Base-by-base conservation (phyloP, 1,139 yeast genomes). In the Geotrichum carabidarum region DNA sequence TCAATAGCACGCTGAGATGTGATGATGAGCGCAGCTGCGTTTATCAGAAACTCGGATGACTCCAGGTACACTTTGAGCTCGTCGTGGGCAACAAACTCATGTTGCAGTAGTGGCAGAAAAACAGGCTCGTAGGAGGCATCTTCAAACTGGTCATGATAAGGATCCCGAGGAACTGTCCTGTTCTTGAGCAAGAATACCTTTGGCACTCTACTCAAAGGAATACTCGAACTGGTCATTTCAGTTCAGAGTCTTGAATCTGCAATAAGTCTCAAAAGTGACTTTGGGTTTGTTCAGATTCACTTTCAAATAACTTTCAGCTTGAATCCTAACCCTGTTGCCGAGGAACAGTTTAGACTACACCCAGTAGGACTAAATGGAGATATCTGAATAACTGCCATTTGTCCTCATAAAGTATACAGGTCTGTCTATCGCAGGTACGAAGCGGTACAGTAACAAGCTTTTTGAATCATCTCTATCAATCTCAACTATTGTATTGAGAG, bases 1-100 rank as follows among this genome's bases (percentile, higher is more conserved):
- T 91, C 97, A 0, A 91, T 95, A 0, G 97, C 95, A 61, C 98
- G 71, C 67, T 91, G 97, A 2, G 95, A 86, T 0, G 98, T 90
- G n/a, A 93, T 82, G 9, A 93, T 84, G 44, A 88, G 70, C 0
- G 81, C 79, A 54, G 76, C 74, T 50, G 77, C 62, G 3, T 62
- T 42, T 8, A 78, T 58, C 37, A 37, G 35, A 60, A 82, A 83
- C 27, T 71, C 74, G 0, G 65, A 61, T 1, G 80, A 72, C 6
- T 63, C 64, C 8, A 87, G 69, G 57, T 75, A 76, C 0, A 61
- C 60, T 1, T 74, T 65, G 2, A 85, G 76, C 14, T 69, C 74
- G 0, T 66, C 61, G 14, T 79, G 76, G 53, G 82, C 78, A 18
- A 78, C 71, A 54, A 80, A 83, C 1, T 77, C 74, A 67, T 87